Conservation (phyloP, 495 filamentous ascomycete genomes). For the Friedmanniomyces endolithicus region DNA sequence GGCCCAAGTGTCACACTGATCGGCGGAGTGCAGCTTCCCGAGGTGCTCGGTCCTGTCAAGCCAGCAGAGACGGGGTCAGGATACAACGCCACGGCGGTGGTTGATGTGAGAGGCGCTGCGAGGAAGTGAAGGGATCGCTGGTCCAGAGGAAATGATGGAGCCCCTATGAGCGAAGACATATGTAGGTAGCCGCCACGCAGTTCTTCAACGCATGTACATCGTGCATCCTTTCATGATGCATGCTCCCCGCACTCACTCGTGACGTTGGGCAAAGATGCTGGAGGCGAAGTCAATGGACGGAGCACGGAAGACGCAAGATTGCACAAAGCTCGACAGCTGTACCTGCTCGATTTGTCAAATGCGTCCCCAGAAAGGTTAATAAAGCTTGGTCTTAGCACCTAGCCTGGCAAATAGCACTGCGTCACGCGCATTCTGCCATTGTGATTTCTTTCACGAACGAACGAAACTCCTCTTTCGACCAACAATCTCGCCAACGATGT, state of each 20-base stretch:
- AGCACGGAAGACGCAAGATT: background rate
- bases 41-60: background rate
- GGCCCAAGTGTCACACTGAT: background rate
- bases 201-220: too few relatives aligned
- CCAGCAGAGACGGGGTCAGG: background rate
- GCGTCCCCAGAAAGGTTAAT: background rate
- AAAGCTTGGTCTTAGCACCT: background rate
- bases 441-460: background rate
- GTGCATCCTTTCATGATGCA: too few relatives aligned
- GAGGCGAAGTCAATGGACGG: background rate
- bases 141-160: too few relatives aligned
- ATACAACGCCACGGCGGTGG: background rate
- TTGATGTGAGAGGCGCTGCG: too few relatives aligned
- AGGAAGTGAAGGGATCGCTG: too few relatives aligned
- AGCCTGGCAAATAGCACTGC: background rate
- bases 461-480: background rate
- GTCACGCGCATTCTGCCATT: background rate
- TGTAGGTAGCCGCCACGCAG: too few relatives aligned
- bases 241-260: background rate
- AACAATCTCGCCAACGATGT: background rate
- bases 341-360: background rate
- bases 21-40: background rate
- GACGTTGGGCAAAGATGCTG: background rate
- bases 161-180: too few relatives aligned
- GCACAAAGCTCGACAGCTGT: background rate